These are phyloP conservation scores for Venustampulla echinocandica DNA, from an alignment of 495 filamentous ascomycete genomes.

Conservation along the genomic window DNA sequence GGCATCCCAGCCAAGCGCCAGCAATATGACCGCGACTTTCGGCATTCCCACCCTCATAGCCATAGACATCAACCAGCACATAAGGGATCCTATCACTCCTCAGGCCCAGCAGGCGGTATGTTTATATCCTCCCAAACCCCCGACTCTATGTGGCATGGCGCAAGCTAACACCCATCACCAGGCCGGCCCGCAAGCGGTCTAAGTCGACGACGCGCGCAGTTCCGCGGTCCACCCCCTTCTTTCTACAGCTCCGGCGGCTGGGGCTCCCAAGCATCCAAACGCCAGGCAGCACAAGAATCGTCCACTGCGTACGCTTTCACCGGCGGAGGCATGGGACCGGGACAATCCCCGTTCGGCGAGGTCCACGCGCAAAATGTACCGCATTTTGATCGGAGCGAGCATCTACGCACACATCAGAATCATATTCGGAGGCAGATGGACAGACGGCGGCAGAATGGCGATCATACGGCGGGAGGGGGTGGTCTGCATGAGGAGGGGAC, in stretches of 20 bases:
- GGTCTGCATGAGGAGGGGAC: background rate
- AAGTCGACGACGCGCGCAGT: slow-evolving; percentile 62
- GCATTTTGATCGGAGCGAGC: slow-evolving; percentile 58
- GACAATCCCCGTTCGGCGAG: slow-evolving; percentile 30
- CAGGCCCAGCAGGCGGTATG: slow-evolving; percentile 29
- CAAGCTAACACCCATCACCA: slow-evolving; percentile 51
- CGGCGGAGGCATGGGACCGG: slow-evolving; percentile 36
- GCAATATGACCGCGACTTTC: slow-evolving; percentile 67
- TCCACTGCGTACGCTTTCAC: background rate
- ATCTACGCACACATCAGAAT: slow-evolving; percentile 54
- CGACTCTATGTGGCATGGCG: too few relatives aligned
- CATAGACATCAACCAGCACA: slow-evolving; percentile 10
- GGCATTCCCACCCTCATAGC: slow-evolving; percentile 26
- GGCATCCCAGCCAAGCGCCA: slow-evolving; percentile 60
- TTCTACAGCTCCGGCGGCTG: slow-evolving; percentile 79
- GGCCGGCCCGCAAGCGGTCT: slow-evolving; percentile 73
- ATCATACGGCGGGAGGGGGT: slow-evolving; percentile 5
- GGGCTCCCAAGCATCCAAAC: slow-evolving; percentile 43
- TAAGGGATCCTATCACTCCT: slow-evolving; percentile 39
- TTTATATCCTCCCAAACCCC: too few relatives aligned
- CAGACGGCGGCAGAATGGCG: slow-evolving; percentile 26
- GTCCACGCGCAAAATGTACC: slow-evolving; percentile 33
- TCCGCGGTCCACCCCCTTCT: slow-evolving; percentile 78
- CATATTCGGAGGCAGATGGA: slow-evolving; percentile 42
- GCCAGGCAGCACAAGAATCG: slow-evolving; percentile 32